phyloP scores from a whole-genome alignment of 176 grass and related monocot species.

The Musa schizocarpa region DNA sequence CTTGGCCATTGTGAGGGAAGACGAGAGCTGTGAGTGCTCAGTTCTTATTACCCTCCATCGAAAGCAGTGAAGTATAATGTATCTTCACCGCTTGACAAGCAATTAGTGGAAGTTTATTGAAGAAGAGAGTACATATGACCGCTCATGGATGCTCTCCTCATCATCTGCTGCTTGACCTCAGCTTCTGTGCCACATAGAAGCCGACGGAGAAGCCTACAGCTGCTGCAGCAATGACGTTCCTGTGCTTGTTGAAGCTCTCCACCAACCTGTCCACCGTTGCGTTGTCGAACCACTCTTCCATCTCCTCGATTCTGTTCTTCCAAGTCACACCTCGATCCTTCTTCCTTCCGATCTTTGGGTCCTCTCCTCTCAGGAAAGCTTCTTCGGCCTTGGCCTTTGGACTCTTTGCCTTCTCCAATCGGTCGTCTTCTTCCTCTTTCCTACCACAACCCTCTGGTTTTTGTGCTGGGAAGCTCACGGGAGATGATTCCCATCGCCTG shows the following conservation, averaged over 20 bases:
- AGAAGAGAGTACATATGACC: too few species aligned
- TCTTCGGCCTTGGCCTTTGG: too few species aligned
- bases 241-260: slow-evolving; percentile 28
- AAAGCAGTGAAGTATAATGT: too few species aligned
- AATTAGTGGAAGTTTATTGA: too few species aligned
- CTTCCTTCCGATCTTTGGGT: neutral
- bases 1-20: too few species aligned
- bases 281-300: slow-evolving; percentile 22
- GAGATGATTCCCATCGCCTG: too few species aligned
- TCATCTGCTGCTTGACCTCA: slow-evolving; percentile 16
- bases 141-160: too few species aligned
- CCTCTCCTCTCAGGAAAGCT: neutral
- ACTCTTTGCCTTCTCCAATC: neutral
- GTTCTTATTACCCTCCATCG: too few species aligned
- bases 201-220: slow-evolving; percentile 42
- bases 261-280: slow-evolving; percentile 11
- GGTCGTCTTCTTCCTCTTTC: neutral
- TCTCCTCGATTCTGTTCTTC: slow-evolving; percentile 25
- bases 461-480: too few species aligned
- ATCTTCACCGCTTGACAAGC: too few species aligned
- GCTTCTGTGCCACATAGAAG: slow-evolving; percentile 24
- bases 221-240: slow-evolving; percentile 28
- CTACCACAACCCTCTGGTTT: neutral
- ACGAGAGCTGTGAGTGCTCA: too few species aligned
- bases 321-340: neutral